Evolutionary conservation across 192 early-diverging fungal genomes (phyloP), one percentile per base, ranked within the genome.

Genomic region (Piromyces finnis): DNA sequence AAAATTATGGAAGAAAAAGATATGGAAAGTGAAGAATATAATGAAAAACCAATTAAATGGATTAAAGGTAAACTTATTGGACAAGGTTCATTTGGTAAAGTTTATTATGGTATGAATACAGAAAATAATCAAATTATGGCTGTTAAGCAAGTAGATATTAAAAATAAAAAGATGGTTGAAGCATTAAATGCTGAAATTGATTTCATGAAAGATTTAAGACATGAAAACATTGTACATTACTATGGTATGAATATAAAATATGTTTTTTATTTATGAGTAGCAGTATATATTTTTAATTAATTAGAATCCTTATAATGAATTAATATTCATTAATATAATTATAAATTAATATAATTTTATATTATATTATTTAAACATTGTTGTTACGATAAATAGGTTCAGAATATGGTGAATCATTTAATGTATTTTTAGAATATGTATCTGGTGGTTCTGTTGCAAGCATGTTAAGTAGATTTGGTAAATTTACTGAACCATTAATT

Each of bases 371-470:
- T n/a, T n/a, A n/a, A n/a, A n/a, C 30, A 32, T 6, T 32, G 30
- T 32, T 32, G 30, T 9, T 32, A 32, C 9, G 9, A 32, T 32
- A 32, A 32, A 6, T 14, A 37, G 96, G 94, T 39, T 92, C 94
- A 77, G 89, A 97, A 85, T 86, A 91, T 68, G 89, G 93, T 79
- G 91, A 85, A 28, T 87, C 88, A 79, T 87, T 98, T 80, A 95
- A 93, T 82, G 97, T 99, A 79, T 98, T 98, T 81, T 84, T 99
- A 37, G 96, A 99, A 82, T 99, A 99, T 84, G 96, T 99, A 14
- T 94, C 96, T 68, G 98, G 98, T 79, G 98, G 98, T 1, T 98
- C 96, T 7, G 91, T 99, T 41, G 91, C 95, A 13, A 92, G 93
- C 15, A 85, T 95, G 68, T 83, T 99, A 80, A 88, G 92, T 12